Conservation (phyloP, 2,329 filamentous ascomycete genomes). For the Verticillium longisporum region DNA sequence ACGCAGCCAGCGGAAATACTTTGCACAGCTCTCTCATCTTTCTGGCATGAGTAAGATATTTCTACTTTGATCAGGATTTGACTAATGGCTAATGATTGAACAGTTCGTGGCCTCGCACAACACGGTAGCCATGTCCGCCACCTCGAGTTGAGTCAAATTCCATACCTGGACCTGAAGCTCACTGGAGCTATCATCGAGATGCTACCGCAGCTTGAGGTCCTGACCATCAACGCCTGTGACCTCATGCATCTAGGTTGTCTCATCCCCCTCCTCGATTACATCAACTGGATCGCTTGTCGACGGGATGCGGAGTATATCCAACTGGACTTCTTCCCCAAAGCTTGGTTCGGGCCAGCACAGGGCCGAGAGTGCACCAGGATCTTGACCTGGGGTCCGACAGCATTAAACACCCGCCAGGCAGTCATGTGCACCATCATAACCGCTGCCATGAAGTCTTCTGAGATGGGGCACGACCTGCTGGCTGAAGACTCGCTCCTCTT, state of each 20-base stretch:
- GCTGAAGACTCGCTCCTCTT: not conserved
- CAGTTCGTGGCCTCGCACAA: conserved; percentile 5
- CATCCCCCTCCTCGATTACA: conserved; percentile 9
- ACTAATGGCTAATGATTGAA: not conserved
- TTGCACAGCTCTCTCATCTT: not conserved
- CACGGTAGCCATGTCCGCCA: conserved; percentile 12
- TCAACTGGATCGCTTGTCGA: conserved; percentile 12
- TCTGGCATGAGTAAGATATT: not conserved
- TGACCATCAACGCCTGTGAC: conserved; percentile 21
- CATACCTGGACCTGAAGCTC: conserved; percentile 14
- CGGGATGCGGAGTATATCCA: conserved; percentile 10
- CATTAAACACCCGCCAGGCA: not conserved
- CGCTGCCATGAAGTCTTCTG: conserved; percentile 5
- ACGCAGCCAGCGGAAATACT: not conserved
- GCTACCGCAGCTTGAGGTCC: conserved; percentile 12
- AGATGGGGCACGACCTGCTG: conserved; percentile 7
- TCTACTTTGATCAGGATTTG: not conserved
- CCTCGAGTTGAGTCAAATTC: conserved; percentile 16
- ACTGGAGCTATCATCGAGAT: conserved; percentile 12
- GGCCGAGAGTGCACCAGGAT: conserved; percentile 3
- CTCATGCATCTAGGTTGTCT: conserved; percentile 18
- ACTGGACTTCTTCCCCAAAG: conserved; percentile 6
- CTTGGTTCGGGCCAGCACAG: not conserved
- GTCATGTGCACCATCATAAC: conserved; percentile 4
- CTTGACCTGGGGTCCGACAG: conserved; percentile 4